phyloP scores from a whole-genome alignment of 441 rosid genomes.

The Populus hybrid region DNA sequence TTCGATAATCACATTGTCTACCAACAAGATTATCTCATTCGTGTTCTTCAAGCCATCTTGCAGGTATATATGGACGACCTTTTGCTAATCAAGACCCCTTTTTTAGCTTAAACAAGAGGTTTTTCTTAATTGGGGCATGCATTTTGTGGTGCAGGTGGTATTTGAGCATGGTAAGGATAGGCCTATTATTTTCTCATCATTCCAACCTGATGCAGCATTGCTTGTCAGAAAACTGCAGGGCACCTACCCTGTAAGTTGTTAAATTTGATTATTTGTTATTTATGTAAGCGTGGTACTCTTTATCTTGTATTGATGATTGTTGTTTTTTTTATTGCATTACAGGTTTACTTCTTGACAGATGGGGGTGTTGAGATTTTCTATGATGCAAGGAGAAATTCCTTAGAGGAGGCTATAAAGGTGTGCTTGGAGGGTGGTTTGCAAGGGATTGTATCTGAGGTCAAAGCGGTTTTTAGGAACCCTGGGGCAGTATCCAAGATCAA shows the following conservation, averaged over 20 bases:
- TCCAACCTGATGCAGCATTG: slow-evolving; percentile 87
- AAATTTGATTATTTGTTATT: background rate
- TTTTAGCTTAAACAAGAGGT: background rate
- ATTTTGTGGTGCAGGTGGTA: slow-evolving; percentile 47
- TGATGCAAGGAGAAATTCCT: slow-evolving; percentile 72
- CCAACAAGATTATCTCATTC: slow-evolving; percentile 50
- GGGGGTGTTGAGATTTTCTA: slow-evolving; percentile 61
- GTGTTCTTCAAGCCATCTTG: slow-evolving; percentile 57
- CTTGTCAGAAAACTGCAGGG: slow-evolving; percentile 67
- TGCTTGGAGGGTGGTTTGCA: slow-evolving; percentile 71
- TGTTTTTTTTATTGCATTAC: background rate
- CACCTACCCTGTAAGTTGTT: slow-evolving; percentile 58
- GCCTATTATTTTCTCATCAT: slow-evolving; percentile 76
- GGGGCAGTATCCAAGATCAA: slow-evolving; percentile 65
- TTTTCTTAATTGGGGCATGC: background rate
- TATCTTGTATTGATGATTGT: background rate
- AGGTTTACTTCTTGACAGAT: slow-evolving; percentile 83
- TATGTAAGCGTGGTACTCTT: background rate
- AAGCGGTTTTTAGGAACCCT: slow-evolving; percentile 69
- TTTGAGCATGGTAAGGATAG: slow-evolving; percentile 48
- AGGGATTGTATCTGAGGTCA: slow-evolving; percentile 89
- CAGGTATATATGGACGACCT: slow-evolving; percentile 29
- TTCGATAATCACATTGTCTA: slow-evolving; percentile 78
- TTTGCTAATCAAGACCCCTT: background rate
- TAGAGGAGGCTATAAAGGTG: slow-evolving; percentile 74